Conservation (phyloP, 768 basidiomycete species). For the Kwoniella mangroviensis region DNA sequence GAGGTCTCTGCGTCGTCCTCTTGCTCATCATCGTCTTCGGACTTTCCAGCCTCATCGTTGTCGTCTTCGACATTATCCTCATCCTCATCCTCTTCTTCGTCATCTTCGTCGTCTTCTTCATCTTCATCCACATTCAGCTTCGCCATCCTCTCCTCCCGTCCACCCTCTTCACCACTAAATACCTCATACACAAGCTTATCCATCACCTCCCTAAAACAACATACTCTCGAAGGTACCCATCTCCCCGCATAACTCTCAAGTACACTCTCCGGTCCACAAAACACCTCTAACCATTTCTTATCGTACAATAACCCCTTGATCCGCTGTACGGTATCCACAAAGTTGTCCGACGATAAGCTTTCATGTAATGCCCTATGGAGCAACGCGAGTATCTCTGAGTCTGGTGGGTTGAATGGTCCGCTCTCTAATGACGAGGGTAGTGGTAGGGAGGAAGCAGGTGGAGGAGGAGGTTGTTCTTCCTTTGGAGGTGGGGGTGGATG, state of each 20-base stretch:
- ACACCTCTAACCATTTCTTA: constrained; percentile 55
- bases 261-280: constrained; percentile 34
- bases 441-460: constrained; percentile 7
- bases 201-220: constrained; percentile 54
- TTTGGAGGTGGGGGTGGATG: constrained; percentile 38
- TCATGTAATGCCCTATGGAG: constrained; percentile 32
- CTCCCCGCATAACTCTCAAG: constrained; percentile 53
- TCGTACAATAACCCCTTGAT: constrained; percentile 54
- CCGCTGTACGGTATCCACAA: constrained; percentile 43
- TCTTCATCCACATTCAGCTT: constrained; percentile 3
- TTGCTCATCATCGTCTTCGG: neutral
- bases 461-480: constrained; percentile 9
- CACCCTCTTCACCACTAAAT: constrained; percentile 7
- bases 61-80: constrained; percentile 18
- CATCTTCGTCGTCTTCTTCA: constrained; percentile 14
- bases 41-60: neutral
- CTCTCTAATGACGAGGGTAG: constrained; percentile 14
- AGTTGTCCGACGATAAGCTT: constrained; percentile 37
- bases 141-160: constrained; percentile 5
- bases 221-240: constrained; percentile 55
- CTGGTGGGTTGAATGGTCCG: constrained; percentile 37
- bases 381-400: constrained; percentile 43
- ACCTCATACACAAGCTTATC: constrained; percentile 14
- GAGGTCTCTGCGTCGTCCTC: neutral
- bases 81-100: constrained; percentile 23